Conservation (phyloP, 2,329 filamentous ascomycete species). For the Immersiporthe knoxdaviesiana region DNA sequence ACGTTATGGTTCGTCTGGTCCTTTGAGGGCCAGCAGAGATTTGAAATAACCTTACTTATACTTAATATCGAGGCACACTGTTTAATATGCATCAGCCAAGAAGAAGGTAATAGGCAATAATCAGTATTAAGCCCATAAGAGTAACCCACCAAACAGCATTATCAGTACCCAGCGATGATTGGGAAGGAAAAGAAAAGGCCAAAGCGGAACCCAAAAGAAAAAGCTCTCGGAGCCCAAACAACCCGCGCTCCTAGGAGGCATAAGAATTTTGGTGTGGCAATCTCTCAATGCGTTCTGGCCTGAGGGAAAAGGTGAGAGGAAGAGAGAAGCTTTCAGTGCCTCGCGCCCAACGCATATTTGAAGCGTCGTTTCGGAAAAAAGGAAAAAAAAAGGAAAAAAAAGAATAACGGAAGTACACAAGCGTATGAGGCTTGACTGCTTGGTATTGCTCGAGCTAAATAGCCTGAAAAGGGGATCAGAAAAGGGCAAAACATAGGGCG, state of each 20-base stretch:
- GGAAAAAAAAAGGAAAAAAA: not conserved
- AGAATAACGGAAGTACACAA: too few relatives aligned
- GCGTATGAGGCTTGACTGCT: not conserved
- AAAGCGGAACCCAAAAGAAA: not conserved
- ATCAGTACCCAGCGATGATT: too few relatives aligned
- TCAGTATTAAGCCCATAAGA: too few relatives aligned
- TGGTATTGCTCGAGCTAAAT: not conserved
- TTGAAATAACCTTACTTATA: not conserved
- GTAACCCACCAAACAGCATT: too few relatives aligned
- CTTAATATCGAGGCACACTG: not conserved
- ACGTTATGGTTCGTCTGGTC: too few relatives aligned
- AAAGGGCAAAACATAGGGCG: not conserved
- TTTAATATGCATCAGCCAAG: too few relatives aligned
- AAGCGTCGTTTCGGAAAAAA: slow-evolving; percentile 17
- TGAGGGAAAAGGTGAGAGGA: not conserved
- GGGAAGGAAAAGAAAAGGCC: not conserved
- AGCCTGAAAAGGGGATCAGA: not conserved
- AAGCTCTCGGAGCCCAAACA: slow-evolving; percentile 9
- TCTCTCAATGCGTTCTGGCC: not conserved
- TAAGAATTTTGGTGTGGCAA: not conserved
- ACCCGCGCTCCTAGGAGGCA: not conserved
- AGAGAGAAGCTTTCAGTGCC: not conserved
- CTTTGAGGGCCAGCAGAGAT: not conserved
- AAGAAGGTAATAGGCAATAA: too few relatives aligned
- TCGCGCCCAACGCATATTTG: slow-evolving; percentile 11